Conservation (phyloP, 768 basidiomycete species). For the Lactifluus subvellereus region DNA sequence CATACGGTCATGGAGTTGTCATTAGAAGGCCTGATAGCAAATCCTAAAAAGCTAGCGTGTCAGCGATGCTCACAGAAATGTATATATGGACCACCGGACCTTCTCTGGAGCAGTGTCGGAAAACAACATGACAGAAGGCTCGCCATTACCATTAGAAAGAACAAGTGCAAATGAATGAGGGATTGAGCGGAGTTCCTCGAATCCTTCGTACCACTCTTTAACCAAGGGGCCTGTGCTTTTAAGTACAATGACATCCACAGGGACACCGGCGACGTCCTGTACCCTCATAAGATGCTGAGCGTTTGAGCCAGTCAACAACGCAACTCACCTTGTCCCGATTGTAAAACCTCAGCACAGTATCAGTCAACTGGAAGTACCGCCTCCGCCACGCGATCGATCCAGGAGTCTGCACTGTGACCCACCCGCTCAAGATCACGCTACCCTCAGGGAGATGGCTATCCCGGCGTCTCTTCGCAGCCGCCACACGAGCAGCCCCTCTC, state of each 20-base stretch:
- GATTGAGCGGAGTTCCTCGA: slow-evolving; percentile 22
- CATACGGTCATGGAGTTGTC: slow-evolving; percentile 12
- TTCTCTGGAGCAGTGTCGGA: slow-evolving; percentile 20
- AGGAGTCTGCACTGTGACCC: slow-evolving; percentile 20
- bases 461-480: slow-evolving; percentile 13
- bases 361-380: slow-evolving; percentile 22
- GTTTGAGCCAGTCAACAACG: not conserved
- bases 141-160: slow-evolving; percentile 11
- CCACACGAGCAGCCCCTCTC: slow-evolving; percentile 9
- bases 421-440: slow-evolving; percentile 16
- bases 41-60: not conserved
- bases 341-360: slow-evolving; percentile 11
- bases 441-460: slow-evolving; percentile 9
- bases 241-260: slow-evolving; percentile 15
- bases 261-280: slow-evolving; percentile 9
- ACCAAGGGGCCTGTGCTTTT: not conserved
- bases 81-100: not conserved
- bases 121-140: slow-evolving; percentile 15
- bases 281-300: not conserved
- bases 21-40: slow-evolving; percentile 16
- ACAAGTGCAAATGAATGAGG: slow-evolving; percentile 19
- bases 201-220: slow-evolving; percentile 23
- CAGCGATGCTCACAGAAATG: not conserved
- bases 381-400: slow-evolving; percentile 20
- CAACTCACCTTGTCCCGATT: slow-evolving; percentile 13